A percentile compares a stretch with the other conserved stretches of the same genome.
phyloP scores from a whole-genome alignment of 768 basidiomycete species.

The Stropharia rugosoannulata region DNA sequence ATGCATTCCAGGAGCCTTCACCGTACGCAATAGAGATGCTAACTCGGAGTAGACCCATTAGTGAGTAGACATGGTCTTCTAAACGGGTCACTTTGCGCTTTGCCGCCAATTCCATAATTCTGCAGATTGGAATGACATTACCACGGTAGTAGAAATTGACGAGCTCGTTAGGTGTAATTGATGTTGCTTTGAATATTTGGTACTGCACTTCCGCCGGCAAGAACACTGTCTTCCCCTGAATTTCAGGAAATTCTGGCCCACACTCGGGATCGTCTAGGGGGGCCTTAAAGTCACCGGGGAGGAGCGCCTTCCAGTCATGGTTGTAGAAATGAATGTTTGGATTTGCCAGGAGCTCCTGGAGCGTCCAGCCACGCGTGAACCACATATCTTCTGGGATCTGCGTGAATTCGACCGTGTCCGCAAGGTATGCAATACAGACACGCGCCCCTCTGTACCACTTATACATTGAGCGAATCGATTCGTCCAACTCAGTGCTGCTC shows the following conservation, averaged over 20 bases:
- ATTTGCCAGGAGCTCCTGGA: slow-evolving; percentile 2
- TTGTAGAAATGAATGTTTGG: neutral
- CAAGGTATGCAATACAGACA: slow-evolving; percentile 4
- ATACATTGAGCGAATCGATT: slow-evolving; percentile 9
- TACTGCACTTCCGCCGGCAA: neutral
- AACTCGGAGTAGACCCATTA: neutral
- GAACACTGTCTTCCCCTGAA: neutral
- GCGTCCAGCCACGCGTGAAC: slow-evolving; percentile 3
- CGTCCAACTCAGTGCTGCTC: slow-evolving; percentile 7
- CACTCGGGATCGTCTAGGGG: neutral
- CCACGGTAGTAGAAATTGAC: neutral
- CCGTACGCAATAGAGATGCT: neutral
- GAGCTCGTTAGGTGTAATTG: neutral
- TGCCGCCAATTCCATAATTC: neutral
- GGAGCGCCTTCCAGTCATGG: neutral
- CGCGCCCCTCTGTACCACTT: neutral
- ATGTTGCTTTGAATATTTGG: neutral
- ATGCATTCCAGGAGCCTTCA: neutral
- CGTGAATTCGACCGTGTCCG: neutral
- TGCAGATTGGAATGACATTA: neutral
- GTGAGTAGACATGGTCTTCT: neutral
- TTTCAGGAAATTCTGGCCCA: neutral
- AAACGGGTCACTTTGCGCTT: neutral
- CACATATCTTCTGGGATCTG: neutral
- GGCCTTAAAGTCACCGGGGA: neutral